Base-by-base conservation (phyloP, 2,329 filamentous ascomycete species). In the Xylaria sp. region DNA sequence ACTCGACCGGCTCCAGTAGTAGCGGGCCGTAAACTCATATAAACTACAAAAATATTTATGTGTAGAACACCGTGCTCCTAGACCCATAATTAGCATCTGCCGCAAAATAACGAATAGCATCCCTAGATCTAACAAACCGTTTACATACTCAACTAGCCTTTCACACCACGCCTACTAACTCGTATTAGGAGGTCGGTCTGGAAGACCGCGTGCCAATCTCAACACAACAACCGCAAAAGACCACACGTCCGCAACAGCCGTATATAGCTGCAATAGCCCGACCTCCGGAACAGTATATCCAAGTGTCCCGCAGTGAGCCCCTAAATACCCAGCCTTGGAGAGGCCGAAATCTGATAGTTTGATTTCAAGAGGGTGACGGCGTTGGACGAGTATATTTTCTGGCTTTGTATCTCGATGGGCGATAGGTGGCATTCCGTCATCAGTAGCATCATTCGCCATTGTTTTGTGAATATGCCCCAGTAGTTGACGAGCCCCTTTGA, bases 161-260 rank as follows among this genome's bases (percentile, higher is more conserved):
- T 36, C 6, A 36, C 39, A 42, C 39, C 39, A 42, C 1, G 4
- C 11, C 11, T 2, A 17, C 2, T 4, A 14, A 42, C 17, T 11
- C 39, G 2, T 17, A 17, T 42, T 5, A 11, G 1, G 2, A 2
- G 34, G 39, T 42, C 39, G 39, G 14, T 11, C 2, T 54, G 64
- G 64, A 12, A 66, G 36, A 3, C 30, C 24, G 19, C 53, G 39
- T 4, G 36, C 14, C 45, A 12, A 57, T 57, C 6, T 9, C 8
- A 66, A 45, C 5, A 66, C 21, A 27, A 66, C 53, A 50, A 66
- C 36, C 17, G 57, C 64, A 36, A 66, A 57, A 51, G 64, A 61
- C 64, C 64, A 66, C 9, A 50, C 56, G 51, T 66, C 64, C 1
- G 60, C 64, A 6, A 24, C 12, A 4, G 14, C 27, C 7, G 64